A percentile compares a stretch with the other conserved stretches of the same genome.
These are phyloP conservation scores for Calonectria naviculata DNA, from an alignment of 2,329 filamentous ascomycete genomes.

Conservation along the genomic window DNA sequence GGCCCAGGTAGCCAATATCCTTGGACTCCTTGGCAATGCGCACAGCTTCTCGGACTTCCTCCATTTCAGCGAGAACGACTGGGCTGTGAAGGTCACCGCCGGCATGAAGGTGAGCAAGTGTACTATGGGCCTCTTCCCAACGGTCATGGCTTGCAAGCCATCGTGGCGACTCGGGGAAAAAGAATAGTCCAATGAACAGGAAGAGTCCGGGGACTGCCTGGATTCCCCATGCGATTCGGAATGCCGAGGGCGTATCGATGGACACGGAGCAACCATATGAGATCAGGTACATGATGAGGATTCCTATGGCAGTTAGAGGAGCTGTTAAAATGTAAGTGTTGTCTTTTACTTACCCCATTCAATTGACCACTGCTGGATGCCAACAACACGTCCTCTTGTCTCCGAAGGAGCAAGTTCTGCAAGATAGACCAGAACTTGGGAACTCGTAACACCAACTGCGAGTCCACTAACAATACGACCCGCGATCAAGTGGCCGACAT, in stretches of 20 bases:
- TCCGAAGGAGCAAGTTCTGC: constrained; percentile 71
- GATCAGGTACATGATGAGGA: constrained; percentile 77
- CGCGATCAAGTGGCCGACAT: constrained; percentile 64
- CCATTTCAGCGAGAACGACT: constrained; percentile 66
- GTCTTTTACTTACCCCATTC: constrained; percentile 57
- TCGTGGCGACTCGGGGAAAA: constrained; percentile 71
- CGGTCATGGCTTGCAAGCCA: constrained; percentile 73
- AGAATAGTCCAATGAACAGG: constrained; percentile 67
- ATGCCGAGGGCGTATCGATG: constrained; percentile 65
- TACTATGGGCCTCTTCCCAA: constrained; percentile 64
- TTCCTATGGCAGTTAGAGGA: constrained; percentile 56
- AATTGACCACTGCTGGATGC: constrained; percentile 80
- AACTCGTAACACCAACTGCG: constrained; percentile 73
- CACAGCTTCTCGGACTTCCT: constrained; percentile 60
- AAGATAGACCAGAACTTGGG: constrained; percentile 76
- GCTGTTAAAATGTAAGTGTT: fast-evolving
- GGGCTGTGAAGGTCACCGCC: constrained; percentile 64
- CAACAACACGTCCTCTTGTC: constrained; percentile 73
- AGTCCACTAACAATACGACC: constrained; percentile 72
- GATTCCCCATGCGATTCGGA: constrained; percentile 73
- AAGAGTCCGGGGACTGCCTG: constrained; percentile 71
- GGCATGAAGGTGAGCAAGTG: constrained; percentile 68
- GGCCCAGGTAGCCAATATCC: constrained; percentile 51
- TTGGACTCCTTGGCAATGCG: constrained; percentile 50
- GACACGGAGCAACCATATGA: constrained; percentile 69